Conservation (phyloP, 2,329 filamentous ascomycete species). For the Fusarium paranaense region DNA sequence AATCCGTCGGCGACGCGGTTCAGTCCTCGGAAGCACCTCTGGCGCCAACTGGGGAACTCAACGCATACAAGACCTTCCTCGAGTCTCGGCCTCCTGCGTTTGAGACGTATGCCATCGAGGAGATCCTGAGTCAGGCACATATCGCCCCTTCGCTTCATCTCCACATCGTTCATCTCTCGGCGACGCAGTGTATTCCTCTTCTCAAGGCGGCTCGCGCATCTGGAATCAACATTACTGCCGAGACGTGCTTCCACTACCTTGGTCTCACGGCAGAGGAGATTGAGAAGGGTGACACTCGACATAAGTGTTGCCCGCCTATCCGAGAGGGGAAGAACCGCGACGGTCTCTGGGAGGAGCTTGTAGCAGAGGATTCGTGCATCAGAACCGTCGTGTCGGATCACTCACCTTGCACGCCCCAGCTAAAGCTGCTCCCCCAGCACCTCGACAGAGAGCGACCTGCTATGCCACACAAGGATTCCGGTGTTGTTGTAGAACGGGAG, state of each 20-base stretch:
- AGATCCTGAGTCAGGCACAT: slow-evolving; percentile 85
- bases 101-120: slow-evolving; percentile 89
- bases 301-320: slow-evolving; percentile 97
- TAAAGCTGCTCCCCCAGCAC: slow-evolving; percentile 85
- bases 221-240: slow-evolving; percentile 89
- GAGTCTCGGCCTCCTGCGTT: slow-evolving; percentile 89
- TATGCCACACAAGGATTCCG: slow-evolving; percentile 65
- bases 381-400: slow-evolving; percentile 94
- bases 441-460: slow-evolving; percentile 55
- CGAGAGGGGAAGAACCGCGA: slow-evolving; percentile 85
- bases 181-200: slow-evolving; percentile 87
- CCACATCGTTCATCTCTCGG: slow-evolving; percentile 94
- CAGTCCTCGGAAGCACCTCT: slow-evolving; percentile 76
- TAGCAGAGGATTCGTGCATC: slow-evolving; percentile 79
- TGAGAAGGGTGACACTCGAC: slow-evolving; percentile 84
- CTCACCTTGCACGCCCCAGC: slow-evolving; percentile 92
- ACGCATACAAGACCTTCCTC: slow-evolving; percentile 89
- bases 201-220: slow-evolving; percentile 77
- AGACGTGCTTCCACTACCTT: slow-evolving; percentile 96
- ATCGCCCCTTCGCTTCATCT: slow-evolving; percentile 85
- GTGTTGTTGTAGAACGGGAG: slow-evolving; percentile 60
- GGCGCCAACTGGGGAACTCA: slow-evolving; percentile 77
- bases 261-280: slow-evolving; percentile 86
- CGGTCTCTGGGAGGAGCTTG: slow-evolving; percentile 86
- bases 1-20: slow-evolving; percentile 82